These are phyloP conservation scores for Phyllosticta capitalensis DNA, from an alignment of 2,329 filamentous ascomycete species.

Conservation along the genomic window DNA sequence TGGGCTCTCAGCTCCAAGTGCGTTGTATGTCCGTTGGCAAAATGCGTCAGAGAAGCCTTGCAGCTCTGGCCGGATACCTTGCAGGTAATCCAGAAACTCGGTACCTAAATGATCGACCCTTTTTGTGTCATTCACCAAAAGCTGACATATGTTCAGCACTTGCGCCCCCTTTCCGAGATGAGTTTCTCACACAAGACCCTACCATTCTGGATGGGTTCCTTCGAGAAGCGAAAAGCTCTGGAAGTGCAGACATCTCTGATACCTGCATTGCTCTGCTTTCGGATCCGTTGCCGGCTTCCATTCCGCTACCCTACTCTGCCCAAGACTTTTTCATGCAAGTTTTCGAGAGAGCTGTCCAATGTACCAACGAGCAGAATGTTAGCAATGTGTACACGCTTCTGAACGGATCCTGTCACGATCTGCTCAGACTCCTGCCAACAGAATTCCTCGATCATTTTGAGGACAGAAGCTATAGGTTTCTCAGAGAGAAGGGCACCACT, in stretches of 20 bases:
- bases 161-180: constrained; percentile 18
- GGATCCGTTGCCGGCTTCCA: constrained; percentile 19
- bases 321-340: constrained; percentile 25
- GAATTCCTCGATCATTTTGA: constrained; percentile 9
- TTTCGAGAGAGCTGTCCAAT: constrained; percentile 21
- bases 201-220: constrained; percentile 24
- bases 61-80: constrained; percentile 43
- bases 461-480: not conserved
- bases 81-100: constrained; percentile 40
- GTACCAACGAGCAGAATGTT: constrained; percentile 19
- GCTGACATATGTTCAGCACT: not conserved
- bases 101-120: constrained; percentile 23
- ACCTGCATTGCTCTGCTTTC: constrained; percentile 26
- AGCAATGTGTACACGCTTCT: constrained; percentile 24
- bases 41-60: constrained; percentile 40
- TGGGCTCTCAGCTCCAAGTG: constrained; percentile 43
- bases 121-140: not conserved
- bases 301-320: constrained; percentile 24
- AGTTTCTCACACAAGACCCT: constrained; percentile 22
- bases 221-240: constrained; percentile 23
- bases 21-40: constrained; percentile 19
- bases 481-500: not conserved
- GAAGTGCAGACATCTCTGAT: constrained; percentile 5
- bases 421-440: constrained; percentile 19
- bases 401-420: constrained; percentile 26